Percentiles rank a stretch among this genome's conserved stretches.
phyloP scores from a whole-genome alignment of 345 rosid species.

The Stellera chamaejasme region DNA sequence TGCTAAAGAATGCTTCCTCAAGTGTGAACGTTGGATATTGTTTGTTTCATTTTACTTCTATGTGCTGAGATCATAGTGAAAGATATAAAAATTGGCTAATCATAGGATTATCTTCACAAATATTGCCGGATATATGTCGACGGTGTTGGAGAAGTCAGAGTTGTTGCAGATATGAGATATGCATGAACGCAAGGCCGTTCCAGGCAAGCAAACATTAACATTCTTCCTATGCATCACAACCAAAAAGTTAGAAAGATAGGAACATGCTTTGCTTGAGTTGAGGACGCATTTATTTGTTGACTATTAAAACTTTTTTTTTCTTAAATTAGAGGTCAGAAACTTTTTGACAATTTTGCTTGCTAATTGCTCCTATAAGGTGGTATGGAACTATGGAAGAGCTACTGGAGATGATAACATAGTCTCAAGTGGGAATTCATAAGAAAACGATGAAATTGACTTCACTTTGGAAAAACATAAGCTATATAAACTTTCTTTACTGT shows the following conservation, averaged over 20 bases:
- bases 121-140: slow-evolving; percentile 70
- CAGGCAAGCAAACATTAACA: slow-evolving; percentile 40
- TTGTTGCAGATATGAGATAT: slow-evolving; percentile 62
- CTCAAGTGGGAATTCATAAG: no score
- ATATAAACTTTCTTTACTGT: background rate
- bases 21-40: background rate
- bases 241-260: slow-evolving; percentile 4
- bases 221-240: background rate
- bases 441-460: background rate
- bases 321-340: background rate
- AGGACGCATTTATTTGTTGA: background rate
- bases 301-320: background rate
- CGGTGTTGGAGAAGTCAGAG: slow-evolving; percentile 77
- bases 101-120: slow-evolving; percentile 1
- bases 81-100: slow-evolving; percentile 4
- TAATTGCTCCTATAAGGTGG: slow-evolving; percentile 47
- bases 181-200: slow-evolving; percentile 96
- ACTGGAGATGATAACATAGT: no score
- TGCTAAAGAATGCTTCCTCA: no score
- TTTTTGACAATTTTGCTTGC: slow-evolving; percentile 8
- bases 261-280: background rate
- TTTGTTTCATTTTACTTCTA: background rate
- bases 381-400: slow-evolving; percentile 81
- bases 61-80: background rate
- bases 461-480: background rate